A percentile compares a stretch with the other conserved stretches of the same genome.
Conservation (phyloP, 1,284 basidiomycete genomes). For the Mixia osmundae region DNA sequence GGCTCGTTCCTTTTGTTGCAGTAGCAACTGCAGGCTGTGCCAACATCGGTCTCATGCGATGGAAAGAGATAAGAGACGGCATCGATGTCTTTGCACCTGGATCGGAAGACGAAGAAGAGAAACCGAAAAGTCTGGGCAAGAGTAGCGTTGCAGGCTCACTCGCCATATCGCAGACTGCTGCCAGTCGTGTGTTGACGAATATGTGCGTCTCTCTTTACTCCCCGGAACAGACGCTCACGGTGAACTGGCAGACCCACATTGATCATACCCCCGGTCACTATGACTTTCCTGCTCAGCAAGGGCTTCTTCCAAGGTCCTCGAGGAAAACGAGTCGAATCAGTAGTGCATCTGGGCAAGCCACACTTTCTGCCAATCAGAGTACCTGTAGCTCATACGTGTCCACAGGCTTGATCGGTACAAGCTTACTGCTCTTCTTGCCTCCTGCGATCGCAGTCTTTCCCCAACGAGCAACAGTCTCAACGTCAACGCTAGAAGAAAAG, state of each 20-base stretch:
- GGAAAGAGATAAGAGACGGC: slow-evolving; percentile 33
- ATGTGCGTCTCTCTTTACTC: slow-evolving; percentile 20
- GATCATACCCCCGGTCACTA: slow-evolving; percentile 28
- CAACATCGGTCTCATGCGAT: slow-evolving; percentile 30
- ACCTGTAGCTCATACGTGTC: slow-evolving; percentile 9
- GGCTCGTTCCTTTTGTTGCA: slow-evolving; percentile 29
- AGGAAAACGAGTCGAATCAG: slow-evolving; percentile 17
- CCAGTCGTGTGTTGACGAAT: slow-evolving; percentile 29
- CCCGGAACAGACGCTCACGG: not conserved
- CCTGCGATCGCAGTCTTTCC: slow-evolving; percentile 33
- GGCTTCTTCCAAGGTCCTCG: slow-evolving; percentile 24
- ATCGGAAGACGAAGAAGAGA: slow-evolving; percentile 15
- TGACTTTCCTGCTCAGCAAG: slow-evolving; percentile 25
- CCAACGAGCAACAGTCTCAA: slow-evolving; percentile 24
- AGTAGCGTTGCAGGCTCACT: slow-evolving; percentile 25
- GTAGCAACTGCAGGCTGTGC: slow-evolving; percentile 29
- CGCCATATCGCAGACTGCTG: slow-evolving; percentile 30
- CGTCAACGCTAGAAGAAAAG: slow-evolving; percentile 23
- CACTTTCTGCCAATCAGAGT: slow-evolving; percentile 13
- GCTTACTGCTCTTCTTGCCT: slow-evolving; percentile 29
- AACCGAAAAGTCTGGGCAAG: slow-evolving; percentile 25
- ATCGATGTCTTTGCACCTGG: slow-evolving; percentile 25
- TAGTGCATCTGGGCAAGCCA: slow-evolving; percentile 25
- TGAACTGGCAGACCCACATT: slow-evolving; percentile 25
- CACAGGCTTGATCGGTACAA: slow-evolving; percentile 24